Base-by-base conservation (phyloP, 441 rosid genomes). In the Populus hybrid region DNA sequence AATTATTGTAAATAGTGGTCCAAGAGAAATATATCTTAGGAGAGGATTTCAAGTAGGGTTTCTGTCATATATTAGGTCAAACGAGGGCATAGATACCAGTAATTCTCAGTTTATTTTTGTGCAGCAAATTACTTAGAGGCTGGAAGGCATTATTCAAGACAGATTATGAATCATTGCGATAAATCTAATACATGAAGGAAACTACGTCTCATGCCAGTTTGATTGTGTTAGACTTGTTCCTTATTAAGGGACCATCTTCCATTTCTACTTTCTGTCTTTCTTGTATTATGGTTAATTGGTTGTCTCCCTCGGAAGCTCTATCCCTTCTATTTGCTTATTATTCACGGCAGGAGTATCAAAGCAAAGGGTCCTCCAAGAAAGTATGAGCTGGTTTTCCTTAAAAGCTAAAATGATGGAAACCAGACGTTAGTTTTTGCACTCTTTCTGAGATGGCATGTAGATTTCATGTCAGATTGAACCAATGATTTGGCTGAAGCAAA, bases 1-100 rank as follows among this genome's bases (percentile, higher is more conserved):
- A 61, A 57, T 64, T 69, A 18, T 63, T 64, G 73, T 70, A 42
- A 18, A 64, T 40, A 46, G 46, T 73, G 65, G 71, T 67, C 35
- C 10, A 16, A 23, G 81, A 34, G 16, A 50, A 24, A 8, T 64
- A 20, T 16, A 53, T 20, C 57, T 61, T 12, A 12, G 38, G n/a
- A 34, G 23, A 63, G 80, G 38, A 67, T 36, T 63, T 79, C 30
- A 63, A 59, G 32, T 66, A 12, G 36, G 4, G 59, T 57, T n/a
- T 16, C 59, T 46, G n/a, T 36, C 42, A 14, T n/a, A 63, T 40
- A 32, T 57, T 30, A 14, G 50, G 81, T 26, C 40, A 68, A 40
- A 21, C 18, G 20, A 53, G 21, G 50, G 42, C 6, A 38, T 59
- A 30, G 5, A 20, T 8, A 28, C 42, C 2, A 16, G 63, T 21